phyloP scores from a whole-genome alignment of 148 eudicot genomes.

The Cornus kousa region DNA sequence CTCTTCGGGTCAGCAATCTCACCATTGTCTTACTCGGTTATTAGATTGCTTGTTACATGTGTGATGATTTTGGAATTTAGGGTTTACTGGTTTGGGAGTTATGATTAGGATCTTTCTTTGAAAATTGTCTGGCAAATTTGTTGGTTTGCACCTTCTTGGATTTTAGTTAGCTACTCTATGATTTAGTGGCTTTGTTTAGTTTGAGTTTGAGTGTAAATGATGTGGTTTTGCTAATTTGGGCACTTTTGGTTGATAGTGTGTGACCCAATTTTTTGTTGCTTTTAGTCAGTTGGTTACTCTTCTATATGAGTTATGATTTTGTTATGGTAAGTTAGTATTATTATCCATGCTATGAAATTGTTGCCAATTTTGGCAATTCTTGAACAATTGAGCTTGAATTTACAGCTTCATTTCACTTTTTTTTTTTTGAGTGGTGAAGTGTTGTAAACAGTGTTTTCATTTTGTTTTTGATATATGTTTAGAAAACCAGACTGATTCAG shows the following conservation, averaged over 20 bases:
- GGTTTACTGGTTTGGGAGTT: neutral
- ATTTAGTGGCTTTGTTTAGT: neutral
- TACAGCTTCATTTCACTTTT: neutral
- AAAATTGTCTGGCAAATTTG: neutral
- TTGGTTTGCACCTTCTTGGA: neutral
- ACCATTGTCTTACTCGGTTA: neutral
- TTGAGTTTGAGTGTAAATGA: neutral
- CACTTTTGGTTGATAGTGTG: neutral
- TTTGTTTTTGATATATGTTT: neutral
- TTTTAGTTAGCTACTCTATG: neutral
- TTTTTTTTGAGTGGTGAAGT: neutral
- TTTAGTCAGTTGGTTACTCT: neutral
- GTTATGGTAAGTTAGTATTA: neutral
- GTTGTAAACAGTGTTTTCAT: no score
- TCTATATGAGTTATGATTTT: neutral
- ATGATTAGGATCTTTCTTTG: no score
- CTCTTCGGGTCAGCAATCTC: conserved; percentile 59
- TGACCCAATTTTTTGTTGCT: neutral
- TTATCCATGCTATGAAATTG: neutral
- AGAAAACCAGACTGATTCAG: no score
- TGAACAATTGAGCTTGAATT: neutral
- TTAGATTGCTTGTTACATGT: neutral
- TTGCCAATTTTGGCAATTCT: neutral
- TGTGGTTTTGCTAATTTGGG: neutral
- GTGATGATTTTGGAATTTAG: conserved; percentile 2